A percentile compares a stretch with the other conserved stretches of the same genome.
These are phyloP conservation scores for Pythium monospermum DNA, from an alignment of 352 stramenopile species.

Conservation along the genomic window DNA sequence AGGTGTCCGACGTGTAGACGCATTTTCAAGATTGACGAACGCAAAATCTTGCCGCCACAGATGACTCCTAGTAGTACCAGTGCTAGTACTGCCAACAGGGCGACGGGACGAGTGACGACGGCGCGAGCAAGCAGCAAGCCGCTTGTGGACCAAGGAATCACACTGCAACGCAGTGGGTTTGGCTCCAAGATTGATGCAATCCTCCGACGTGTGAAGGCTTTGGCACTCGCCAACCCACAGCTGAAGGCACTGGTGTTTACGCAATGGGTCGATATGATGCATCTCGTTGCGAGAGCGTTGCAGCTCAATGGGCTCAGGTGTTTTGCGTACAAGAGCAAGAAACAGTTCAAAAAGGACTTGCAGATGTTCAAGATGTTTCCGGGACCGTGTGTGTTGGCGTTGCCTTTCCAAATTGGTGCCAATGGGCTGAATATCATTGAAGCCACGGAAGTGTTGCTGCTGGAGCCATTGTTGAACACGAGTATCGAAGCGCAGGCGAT, in stretches of 20 bases:
- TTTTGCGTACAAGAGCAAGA: constrained; percentile 64
- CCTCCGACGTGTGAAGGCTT: constrained; percentile 34
- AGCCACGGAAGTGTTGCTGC: constrained; percentile 87
- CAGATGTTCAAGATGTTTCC: constrained; percentile 48
- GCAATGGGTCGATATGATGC: constrained; percentile 89
- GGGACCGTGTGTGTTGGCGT: constrained; percentile 53
- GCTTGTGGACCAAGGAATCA: not conserved
- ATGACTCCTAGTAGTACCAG: not conserved
- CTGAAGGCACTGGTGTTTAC: constrained; percentile 91
- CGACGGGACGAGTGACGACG: no score
- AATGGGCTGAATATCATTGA: constrained; percentile 92
- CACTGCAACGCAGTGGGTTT: constrained; percentile 29
- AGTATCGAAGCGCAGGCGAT: constrained; percentile 87
- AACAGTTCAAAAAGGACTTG: constrained; percentile 36
- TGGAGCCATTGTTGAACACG: constrained; percentile 88
- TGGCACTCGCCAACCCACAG: constrained; percentile 41
- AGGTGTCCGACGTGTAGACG: constrained; percentile 59
- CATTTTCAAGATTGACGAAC: constrained; percentile 6
- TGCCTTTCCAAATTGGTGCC: constrained; percentile 85
- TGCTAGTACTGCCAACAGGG: not conserved
- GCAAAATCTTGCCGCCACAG: constrained; percentile 5
- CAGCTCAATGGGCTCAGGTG: constrained; percentile 52
- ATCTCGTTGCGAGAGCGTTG: constrained; percentile 27
- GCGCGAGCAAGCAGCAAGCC: not conserved
- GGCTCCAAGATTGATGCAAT: constrained; percentile 74